Evolutionary conservation across 2,329 filamentous ascomycete genomes (phyloP).

Genomic region (Diplodia intermedia): DNA sequence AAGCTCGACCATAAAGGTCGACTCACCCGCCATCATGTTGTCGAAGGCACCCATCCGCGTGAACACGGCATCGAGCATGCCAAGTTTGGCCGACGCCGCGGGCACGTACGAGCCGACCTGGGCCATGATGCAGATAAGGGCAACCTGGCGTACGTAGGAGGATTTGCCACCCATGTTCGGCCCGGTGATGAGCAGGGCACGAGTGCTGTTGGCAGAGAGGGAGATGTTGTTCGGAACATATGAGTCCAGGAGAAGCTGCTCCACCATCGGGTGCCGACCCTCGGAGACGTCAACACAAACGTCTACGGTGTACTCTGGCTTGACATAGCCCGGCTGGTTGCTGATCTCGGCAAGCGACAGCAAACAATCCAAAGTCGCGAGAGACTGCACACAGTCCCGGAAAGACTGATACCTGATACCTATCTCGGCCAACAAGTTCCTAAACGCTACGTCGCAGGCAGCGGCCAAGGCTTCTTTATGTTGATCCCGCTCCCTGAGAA

Average conservation of each 20-base stretch:
- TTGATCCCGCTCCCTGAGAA: slow-evolving; percentile 88
- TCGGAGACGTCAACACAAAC: slow-evolving; percentile 73
- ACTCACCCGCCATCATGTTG: slow-evolving; percentile 93
- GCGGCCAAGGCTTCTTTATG: slow-evolving; percentile 92
- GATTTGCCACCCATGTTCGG: slow-evolving; percentile 99
- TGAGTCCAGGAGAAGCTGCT: slow-evolving; percentile 80
- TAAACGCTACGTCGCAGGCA: slow-evolving; percentile 86
- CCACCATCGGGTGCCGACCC: slow-evolving; percentile 94
- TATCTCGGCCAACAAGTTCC: slow-evolving; percentile 73
- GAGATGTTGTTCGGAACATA: slow-evolving; percentile 92
- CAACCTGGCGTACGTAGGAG: slow-evolving; percentile 92
- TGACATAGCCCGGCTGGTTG: slow-evolving; percentile 83
- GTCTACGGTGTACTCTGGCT: slow-evolving; percentile 71
- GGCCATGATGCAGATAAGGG: slow-evolving; percentile 89
- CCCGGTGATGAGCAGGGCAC: slow-evolving; percentile 88
- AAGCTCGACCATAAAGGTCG: slow-evolving; percentile 97
- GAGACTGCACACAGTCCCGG: slow-evolving; percentile 83
- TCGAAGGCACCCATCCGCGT: slow-evolving; percentile 96
- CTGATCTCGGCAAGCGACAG: slow-evolving; percentile 86
- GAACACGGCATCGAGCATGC: slow-evolving; percentile 88
- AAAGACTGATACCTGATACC: slow-evolving; percentile 86
- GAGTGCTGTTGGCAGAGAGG: slow-evolving; percentile 63
- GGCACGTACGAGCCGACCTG: slow-evolving; percentile 96
- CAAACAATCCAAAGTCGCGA: slow-evolving; percentile 88
- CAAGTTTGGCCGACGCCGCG: slow-evolving; percentile 74